phyloP scores from a whole-genome alignment of 225 moss, liverwort and hornwort species.

The Sphagnum tenellum region DNA sequence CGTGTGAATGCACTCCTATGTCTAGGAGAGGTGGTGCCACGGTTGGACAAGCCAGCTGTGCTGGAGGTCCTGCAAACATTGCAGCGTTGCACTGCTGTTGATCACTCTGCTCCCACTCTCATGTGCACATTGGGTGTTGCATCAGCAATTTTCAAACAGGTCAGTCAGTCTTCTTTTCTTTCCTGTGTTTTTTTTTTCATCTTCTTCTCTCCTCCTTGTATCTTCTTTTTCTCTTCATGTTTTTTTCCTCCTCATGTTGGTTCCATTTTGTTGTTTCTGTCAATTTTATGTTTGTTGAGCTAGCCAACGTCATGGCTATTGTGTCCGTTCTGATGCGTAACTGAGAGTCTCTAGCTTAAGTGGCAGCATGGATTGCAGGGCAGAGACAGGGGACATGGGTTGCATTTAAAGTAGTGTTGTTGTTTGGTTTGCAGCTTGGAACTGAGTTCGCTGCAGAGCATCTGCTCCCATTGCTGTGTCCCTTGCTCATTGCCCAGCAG shows the following conservation, averaged over 20 bases:
- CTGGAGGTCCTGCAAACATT: constrained; percentile 74
- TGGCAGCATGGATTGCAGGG: too few relatives aligned
- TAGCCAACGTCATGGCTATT: too few relatives aligned
- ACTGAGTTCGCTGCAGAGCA: constrained; percentile 82
- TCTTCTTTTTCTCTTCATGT: too few relatives aligned
- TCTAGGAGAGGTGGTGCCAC: constrained; percentile 90
- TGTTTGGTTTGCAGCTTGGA: constrained; percentile 51
- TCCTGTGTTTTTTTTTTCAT: too few relatives aligned
- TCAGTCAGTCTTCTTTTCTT: constrained; percentile 5
- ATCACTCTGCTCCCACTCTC: constrained; percentile 86
- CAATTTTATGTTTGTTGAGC: too few relatives aligned
- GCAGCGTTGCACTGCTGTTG: constrained; percentile 93
- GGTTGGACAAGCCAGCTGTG: constrained; percentile 74
- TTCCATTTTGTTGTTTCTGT: too few relatives aligned
- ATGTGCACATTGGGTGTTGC: constrained; percentile 96
- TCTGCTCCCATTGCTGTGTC: constrained; percentile 81
- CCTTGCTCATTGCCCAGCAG: constrained; percentile 82
- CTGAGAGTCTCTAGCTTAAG: too few relatives aligned
- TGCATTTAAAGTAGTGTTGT: too few relatives aligned
- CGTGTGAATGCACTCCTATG: constrained; percentile 92
- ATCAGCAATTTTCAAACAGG: constrained; percentile 88
- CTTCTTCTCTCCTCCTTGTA: too few relatives aligned
- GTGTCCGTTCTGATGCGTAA: too few relatives aligned
- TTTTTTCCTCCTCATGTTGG: too few relatives aligned
- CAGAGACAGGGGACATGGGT: too few relatives aligned